Evolutionary conservation across 441 rosid species (phyloP).

Genomic region (Mallotus repandus): DNA sequence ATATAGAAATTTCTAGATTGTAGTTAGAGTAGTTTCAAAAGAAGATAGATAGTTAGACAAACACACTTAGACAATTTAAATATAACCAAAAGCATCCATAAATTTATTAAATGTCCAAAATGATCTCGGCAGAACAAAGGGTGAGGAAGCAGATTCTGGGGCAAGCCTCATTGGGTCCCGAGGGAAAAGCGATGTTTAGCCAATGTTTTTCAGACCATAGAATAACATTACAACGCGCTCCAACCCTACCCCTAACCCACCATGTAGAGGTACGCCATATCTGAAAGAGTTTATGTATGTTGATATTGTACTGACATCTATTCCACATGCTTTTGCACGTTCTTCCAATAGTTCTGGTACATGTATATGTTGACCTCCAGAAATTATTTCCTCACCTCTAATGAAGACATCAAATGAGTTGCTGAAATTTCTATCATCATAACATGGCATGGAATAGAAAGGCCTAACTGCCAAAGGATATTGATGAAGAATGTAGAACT

Average conservation of each 20-base stretch:
- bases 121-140: too few species aligned
- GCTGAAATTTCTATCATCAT: conserved; percentile 69
- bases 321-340: conserved; percentile 73
- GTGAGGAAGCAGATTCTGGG: conserved; percentile 33
- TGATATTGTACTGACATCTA: conserved; percentile 69
- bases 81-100: too few species aligned
- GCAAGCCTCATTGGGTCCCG: conserved; percentile 81
- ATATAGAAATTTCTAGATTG: too few species aligned
- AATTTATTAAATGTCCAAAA: too few species aligned
- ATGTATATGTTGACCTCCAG: conserved; percentile 95
- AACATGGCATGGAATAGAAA: conserved; percentile 93
- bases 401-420: conserved; percentile 95
- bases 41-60: background rate
- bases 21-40: background rate
- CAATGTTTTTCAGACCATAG: conserved; percentile 72
- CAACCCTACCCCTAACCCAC: conserved; percentile 86
- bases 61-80: too few species aligned
- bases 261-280: conserved; percentile 84
- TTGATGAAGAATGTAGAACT: conserved; percentile 80
- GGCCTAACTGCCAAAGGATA: conserved; percentile 84
- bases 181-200: conserved; percentile 83
- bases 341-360: conserved; percentile 63
- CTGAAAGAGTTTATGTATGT: conserved; percentile 85
- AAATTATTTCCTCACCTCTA: conserved; percentile 97
- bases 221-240: conserved; percentile 90